phyloP scores from a whole-genome alignment of 805 yeast genomes.

The Wickerhamiella alocasiicola region DNA sequence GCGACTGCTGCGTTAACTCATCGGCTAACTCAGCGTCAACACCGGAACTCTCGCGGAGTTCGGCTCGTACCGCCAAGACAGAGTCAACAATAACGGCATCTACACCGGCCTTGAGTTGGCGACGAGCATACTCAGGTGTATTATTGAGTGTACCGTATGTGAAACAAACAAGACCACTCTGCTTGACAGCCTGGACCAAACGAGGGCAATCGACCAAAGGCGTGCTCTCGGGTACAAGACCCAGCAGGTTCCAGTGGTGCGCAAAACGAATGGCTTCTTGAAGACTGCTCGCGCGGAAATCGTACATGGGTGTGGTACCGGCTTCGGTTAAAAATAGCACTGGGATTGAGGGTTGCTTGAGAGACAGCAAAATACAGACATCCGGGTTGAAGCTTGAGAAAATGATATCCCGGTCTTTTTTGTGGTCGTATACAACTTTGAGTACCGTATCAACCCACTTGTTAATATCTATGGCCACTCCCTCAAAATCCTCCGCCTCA shows the following conservation, averaged over 20 bases:
- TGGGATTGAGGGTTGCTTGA: conserved; percentile 91
- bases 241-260: conserved; percentile 78
- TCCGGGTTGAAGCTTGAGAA: conserved; percentile 95
- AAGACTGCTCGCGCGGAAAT: conserved; percentile 71
- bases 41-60: conserved; percentile 36
- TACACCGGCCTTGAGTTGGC: conserved; percentile 87
- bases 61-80: conserved; percentile 85
- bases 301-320: conserved; percentile 80
- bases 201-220: conserved; percentile 85
- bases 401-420: conserved; percentile 69
- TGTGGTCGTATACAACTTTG: conserved; percentile 63
- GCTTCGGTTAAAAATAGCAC: conserved; percentile 80
- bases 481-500: conserved; percentile 77
- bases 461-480: conserved; percentile 69
- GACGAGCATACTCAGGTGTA: conserved; percentile 65
- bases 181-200: conserved; percentile 79
- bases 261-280: conserved; percentile 89
- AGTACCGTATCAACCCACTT: conserved; percentile 80
- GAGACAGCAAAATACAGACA: conserved; percentile 66
- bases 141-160: conserved; percentile 82
- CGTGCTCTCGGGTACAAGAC: conserved; percentile 79
- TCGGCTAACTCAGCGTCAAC: too few relatives aligned
- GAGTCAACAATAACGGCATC: conserved; percentile 98
- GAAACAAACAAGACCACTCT: conserved; percentile 82
- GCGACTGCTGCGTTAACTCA: too few relatives aligned